These are phyloP conservation scores for Ochetophila trinervis DNA, from an alignment of 306 rosid species.

Conservation along the genomic window DNA sequence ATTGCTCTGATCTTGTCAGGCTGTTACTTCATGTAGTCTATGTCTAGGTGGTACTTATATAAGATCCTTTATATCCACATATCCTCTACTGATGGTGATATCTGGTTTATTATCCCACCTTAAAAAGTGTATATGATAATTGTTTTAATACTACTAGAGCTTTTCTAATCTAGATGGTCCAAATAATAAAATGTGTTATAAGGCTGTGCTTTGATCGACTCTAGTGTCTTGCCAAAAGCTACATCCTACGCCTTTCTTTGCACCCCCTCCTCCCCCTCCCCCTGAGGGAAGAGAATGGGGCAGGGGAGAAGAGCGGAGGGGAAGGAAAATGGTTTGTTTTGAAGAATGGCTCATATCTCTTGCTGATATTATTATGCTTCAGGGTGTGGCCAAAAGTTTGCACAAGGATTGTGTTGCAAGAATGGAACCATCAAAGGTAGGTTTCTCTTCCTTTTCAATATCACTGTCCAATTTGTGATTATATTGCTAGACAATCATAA, in stretches of 20 bases:
- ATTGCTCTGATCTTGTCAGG: slow-evolving; percentile 23
- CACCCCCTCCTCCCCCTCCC: not conserved
- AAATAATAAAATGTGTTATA: not conserved
- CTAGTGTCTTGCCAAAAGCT: not conserved
- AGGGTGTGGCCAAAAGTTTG: slow-evolving; percentile 72
- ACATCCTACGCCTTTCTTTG: not conserved
- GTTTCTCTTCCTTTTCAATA: slow-evolving; percentile 30
- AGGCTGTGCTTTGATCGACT: not conserved
- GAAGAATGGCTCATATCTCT: slow-evolving; percentile 4
- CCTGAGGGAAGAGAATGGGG: not conserved
- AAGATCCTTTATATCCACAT: not conserved
- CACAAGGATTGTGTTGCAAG: slow-evolving; percentile 61
- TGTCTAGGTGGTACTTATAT: not conserved
- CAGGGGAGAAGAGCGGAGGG: not conserved
- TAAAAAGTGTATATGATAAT: not conserved
- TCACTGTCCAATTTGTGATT: slow-evolving; percentile 8
- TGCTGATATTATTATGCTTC: slow-evolving; percentile 25
- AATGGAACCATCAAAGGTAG: slow-evolving; percentile 67
- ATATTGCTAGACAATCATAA: slow-evolving; percentile 16
- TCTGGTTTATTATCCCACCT: not conserved
- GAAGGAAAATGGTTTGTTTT: no score
- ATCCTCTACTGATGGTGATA: not conserved
- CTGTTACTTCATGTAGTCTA: slow-evolving; percentile 3
- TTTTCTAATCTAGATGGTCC: not conserved
- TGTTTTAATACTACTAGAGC: not conserved